phyloP scores from a whole-genome alignment of 345 rosid species.

The Orychophragmus violaceus region DNA sequence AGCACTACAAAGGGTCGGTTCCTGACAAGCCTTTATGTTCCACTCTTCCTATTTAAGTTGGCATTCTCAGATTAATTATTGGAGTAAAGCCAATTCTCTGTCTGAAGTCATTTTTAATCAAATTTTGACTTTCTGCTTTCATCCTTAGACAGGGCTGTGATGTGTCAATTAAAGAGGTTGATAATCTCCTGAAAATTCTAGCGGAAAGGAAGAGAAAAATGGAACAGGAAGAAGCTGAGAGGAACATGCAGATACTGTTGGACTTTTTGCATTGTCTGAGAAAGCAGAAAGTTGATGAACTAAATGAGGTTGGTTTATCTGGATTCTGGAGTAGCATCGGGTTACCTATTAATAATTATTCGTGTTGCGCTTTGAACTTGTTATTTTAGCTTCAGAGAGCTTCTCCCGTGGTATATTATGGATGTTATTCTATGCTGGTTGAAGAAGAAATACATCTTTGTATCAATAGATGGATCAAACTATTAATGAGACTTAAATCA shows the following conservation, averaged over 20 bases:
- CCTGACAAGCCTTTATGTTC: background rate
- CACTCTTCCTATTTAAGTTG: background rate
- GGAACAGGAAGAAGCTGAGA: conserved; percentile 98
- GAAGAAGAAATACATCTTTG: background rate
- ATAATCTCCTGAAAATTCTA: conserved; percentile 60
- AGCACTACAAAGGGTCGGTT: conserved; percentile 65
- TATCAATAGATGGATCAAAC: background rate
- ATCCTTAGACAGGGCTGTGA: conserved; percentile 76
- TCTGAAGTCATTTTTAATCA: background rate
- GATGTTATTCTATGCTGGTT: background rate
- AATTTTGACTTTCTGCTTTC: conserved; percentile 22
- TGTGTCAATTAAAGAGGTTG: conserved; percentile 86
- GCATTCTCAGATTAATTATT: background rate
- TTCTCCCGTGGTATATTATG: background rate
- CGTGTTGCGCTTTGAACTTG: background rate
- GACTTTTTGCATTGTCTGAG: conserved; percentile 79
- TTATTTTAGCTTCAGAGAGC: background rate
- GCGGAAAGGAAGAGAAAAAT: conserved; percentile 86
- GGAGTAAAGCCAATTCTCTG: background rate
- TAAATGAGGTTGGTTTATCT: conserved; percentile 61
- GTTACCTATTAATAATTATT: background rate
- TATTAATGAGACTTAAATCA: background rate
- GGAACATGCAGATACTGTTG: conserved; percentile 92
- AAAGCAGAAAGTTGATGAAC: conserved; percentile 88
- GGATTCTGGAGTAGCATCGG: background rate